Percentiles rank a stretch among this genome's conserved stretches.
Evolutionary conservation across 2,329 filamentous ascomycete genomes (phyloP).

Genomic region (Rhynchosporium graminicola): DNA sequence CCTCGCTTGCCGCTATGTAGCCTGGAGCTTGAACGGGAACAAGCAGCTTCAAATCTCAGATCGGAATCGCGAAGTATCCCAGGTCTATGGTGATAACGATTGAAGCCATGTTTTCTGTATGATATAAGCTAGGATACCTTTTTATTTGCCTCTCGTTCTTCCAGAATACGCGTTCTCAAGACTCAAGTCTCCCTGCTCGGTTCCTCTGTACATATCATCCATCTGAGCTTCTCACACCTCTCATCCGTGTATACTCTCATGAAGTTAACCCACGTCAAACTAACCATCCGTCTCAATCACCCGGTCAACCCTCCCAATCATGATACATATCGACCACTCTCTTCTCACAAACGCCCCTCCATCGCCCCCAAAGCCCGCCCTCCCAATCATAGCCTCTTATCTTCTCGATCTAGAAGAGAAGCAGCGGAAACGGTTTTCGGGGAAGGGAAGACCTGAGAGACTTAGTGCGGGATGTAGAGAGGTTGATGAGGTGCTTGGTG

Average conservation of each 20-base stretch:
- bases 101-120: neutral
- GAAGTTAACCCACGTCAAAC: neutral
- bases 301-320: conserved; percentile 11
- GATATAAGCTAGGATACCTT: neutral
- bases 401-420: conserved; percentile 33
- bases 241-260: neutral
- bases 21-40: conserved; percentile 6
- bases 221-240: neutral
- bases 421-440: conserved; percentile 27
- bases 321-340: conserved; percentile 25
- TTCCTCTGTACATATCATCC: neutral
- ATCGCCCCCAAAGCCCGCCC: conserved; percentile 30
- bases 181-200: neutral
- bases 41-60: neutral
- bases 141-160: neutral
- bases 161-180: neutral
- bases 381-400: conserved; percentile 32
- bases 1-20: conserved; percentile 1
- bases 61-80: neutral
- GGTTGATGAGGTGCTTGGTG: conserved; percentile 35
- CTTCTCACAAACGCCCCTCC: conserved; percentile 26
- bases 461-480: conserved; percentile 34
- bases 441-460: conserved; percentile 19
- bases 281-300: conserved; percentile 31
- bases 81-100: too few relatives aligned